Evolutionary conservation across 768 basidiomycete genomes (phyloP).

Genomic region (Royoungia palumana): DNA sequence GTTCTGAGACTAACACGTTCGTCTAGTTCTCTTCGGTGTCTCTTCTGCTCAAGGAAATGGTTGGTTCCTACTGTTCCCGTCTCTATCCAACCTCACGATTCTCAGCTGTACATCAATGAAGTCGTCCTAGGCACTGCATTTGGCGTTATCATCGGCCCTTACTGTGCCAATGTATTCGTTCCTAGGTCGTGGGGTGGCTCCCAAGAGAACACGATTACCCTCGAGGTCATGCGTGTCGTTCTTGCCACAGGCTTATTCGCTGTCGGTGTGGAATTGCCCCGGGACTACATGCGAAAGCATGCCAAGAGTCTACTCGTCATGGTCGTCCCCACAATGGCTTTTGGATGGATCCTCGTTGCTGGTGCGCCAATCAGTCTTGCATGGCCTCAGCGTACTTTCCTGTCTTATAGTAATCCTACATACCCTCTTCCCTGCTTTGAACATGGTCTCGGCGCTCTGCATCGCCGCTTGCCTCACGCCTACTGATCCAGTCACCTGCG

Average conservation of each 20-base stretch:
- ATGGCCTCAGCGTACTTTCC: not conserved
- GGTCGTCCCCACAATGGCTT: conserved; percentile 82
- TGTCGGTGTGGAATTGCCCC: conserved; percentile 90
- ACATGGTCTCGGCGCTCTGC: conserved; percentile 73
- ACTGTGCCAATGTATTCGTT: conserved; percentile 67
- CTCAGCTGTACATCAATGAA: conserved; percentile 84
- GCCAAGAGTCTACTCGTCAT: conserved; percentile 64
- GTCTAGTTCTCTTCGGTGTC: conserved; percentile 80
- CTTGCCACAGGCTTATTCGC: conserved; percentile 92
- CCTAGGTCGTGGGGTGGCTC: conserved; percentile 74
- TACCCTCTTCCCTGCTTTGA: conserved; percentile 66
- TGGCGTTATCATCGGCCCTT: conserved; percentile 61
- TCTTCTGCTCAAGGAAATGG: conserved; percentile 78
- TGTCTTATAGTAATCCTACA: conserved; percentile 57
- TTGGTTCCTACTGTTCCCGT: conserved; percentile 23
- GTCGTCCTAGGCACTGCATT: conserved; percentile 85
- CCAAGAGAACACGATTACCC: conserved; percentile 58
- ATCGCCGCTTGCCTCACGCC: conserved; percentile 90
- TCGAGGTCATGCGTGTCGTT: conserved; percentile 84
- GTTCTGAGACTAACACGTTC: not conserved
- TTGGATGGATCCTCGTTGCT: conserved; percentile 78
- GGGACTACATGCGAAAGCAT: conserved; percentile 78
- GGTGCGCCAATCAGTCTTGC: conserved; percentile 37
- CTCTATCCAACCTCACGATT: not conserved
- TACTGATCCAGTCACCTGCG: conserved; percentile 92